Conservation (phyloP, 192 early-diverging fungal genomes). For the Coemansia sp. region DNA sequence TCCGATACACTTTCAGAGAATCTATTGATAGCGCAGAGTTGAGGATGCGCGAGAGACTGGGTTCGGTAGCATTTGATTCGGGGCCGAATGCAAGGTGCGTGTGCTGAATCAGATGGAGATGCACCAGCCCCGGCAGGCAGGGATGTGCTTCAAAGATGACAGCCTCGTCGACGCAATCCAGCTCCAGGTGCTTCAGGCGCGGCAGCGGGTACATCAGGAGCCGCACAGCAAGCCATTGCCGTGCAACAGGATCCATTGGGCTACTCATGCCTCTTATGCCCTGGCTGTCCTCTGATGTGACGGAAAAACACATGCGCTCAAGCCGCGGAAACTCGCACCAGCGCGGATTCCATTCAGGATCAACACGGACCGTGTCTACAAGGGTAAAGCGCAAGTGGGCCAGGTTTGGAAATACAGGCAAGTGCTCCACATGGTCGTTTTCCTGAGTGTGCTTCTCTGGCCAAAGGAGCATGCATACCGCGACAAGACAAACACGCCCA, state of each 20-base stretch:
- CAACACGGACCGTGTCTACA: not conserved
- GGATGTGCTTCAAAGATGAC: not conserved
- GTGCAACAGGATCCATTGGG: not conserved
- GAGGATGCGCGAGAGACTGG: constrained; percentile 1
- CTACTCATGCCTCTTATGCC: not conserved
- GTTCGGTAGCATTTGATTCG: not conserved
- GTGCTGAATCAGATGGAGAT: not conserved
- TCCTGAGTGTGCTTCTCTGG: not conserved
- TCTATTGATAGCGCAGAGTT: not conserved
- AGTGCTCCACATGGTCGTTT: not conserved
- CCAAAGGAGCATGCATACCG: constrained; percentile 9
- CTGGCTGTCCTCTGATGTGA: not conserved
- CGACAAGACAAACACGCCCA: not conserved
- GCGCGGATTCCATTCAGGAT: not conserved
- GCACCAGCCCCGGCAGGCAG: not conserved
- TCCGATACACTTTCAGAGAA: not conserved
- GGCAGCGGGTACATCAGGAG: constrained; percentile 1
- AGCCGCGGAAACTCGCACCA: constrained; percentile 1
- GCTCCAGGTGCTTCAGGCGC: not conserved
- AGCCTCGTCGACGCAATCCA: constrained; percentile 4
- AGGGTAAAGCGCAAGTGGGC: not conserved
- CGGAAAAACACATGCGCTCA: not conserved
- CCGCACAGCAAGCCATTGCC: not conserved
- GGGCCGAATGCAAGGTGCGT: not conserved
- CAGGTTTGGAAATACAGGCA: not conserved